phyloP scores from a whole-genome alignment of 2,329 filamentous ascomycete species.

The Monilinia laxa region DNA sequence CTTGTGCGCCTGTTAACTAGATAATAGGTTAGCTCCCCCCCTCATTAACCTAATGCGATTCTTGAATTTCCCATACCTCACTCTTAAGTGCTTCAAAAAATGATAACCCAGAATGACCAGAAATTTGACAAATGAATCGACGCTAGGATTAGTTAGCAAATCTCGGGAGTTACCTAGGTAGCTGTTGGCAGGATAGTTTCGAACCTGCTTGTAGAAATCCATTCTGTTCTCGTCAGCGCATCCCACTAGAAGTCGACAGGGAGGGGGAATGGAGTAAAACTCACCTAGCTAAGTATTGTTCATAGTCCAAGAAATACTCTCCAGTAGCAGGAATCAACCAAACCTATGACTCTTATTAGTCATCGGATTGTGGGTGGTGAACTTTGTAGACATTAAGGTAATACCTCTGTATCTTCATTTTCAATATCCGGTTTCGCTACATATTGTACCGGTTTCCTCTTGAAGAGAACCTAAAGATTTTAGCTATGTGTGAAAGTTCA shows the following conservation, averaged over 20 bases:
- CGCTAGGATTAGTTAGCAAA: constrained; percentile 45
- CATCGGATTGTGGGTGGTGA: constrained; percentile 1
- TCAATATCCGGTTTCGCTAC: constrained; percentile 69
- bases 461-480: constrained; percentile 76
- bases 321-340: constrained; percentile 90
- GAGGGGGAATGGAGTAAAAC: constrained; percentile 38
- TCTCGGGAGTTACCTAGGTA: neutral
- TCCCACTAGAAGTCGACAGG: neutral
- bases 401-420: constrained; percentile 81
- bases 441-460: constrained; percentile 90
- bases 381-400: constrained; percentile 35
- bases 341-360: constrained; percentile 57
- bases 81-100: constrained; percentile 92
- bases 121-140: constrained; percentile 93
- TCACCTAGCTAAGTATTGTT: constrained; percentile 81
- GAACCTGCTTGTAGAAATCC: constrained; percentile 90
- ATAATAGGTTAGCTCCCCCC: constrained; percentile 36
- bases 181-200: constrained; percentile 33
- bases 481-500: constrained; percentile 20
- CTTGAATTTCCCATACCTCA: constrained; percentile 61
- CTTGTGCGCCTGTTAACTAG: constrained; percentile 74
- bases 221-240: constrained; percentile 53
- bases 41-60: constrained; percentile 2
- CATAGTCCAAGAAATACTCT: constrained; percentile 86
- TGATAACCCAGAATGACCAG: constrained; percentile 83